Evolutionary conservation across 305 asterid species (phyloP).

Genomic region (Fraxinus velutina): DNA sequence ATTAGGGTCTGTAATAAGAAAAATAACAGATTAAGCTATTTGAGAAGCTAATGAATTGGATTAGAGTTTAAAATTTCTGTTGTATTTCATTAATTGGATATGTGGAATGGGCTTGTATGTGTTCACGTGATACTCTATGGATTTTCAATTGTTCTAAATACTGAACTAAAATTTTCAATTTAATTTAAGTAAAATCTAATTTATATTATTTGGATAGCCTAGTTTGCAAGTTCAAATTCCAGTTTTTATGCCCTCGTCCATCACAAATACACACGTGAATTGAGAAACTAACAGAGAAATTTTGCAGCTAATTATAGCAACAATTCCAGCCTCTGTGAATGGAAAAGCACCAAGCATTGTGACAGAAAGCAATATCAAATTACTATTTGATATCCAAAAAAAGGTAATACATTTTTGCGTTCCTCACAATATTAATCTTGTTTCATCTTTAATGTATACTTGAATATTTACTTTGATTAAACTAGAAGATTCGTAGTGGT

Average conservation of each 20-base stretch:
- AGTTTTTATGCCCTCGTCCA: not conserved
- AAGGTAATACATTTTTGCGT: conserved; percentile 44
- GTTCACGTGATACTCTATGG: not conserved
- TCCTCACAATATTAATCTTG: not conserved
- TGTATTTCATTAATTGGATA: not conserved
- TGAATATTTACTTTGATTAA: not conserved
- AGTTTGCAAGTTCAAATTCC: not conserved
- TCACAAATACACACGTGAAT: not conserved
- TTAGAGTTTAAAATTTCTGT: not conserved
- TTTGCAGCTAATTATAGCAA: conserved; percentile 87
- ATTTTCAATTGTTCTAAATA: not conserved
- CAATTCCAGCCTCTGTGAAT: conserved; percentile 53
- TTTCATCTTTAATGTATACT: not conserved
- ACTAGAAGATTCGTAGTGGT: conserved; percentile 3
- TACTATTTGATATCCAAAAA: conserved; percentile 82
- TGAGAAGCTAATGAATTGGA: not conserved
- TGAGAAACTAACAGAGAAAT: conserved; percentile 17
- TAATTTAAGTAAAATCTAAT: not conserved
- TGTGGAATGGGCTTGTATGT: not conserved
- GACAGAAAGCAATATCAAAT: conserved; percentile 75
- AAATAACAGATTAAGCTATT: not conserved
- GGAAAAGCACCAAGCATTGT: conserved; percentile 81
- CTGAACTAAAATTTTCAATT: not conserved
- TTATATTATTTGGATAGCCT: not conserved
- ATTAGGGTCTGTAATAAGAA: not conserved